Evolutionary conservation across 2,329 filamentous ascomycete genomes (phyloP).

Genomic region (Aspergillaceae sp.): DNA sequence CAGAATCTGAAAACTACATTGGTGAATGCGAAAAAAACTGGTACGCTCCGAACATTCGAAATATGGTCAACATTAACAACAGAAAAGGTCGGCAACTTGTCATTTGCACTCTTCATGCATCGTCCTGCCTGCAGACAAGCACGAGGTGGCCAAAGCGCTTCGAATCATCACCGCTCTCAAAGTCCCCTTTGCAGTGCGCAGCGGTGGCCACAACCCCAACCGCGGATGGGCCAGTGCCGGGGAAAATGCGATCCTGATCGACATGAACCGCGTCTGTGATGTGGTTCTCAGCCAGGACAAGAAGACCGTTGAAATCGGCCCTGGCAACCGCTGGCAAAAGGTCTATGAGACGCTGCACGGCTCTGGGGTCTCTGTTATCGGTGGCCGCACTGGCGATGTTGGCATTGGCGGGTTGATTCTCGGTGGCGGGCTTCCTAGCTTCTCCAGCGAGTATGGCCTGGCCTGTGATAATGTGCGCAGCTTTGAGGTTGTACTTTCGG

Average conservation of each 20-base stretch:
- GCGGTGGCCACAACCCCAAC: background rate
- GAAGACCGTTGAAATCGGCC: background rate
- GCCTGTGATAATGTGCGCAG: background rate
- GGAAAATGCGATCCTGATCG: background rate
- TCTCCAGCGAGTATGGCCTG: background rate
- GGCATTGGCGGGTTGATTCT: background rate
- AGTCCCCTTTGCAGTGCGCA: background rate
- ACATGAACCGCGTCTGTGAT: background rate
- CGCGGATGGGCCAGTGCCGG: background rate
- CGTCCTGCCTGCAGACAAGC: background rate
- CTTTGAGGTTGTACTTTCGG: conserved; percentile 12
- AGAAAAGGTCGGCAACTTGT: background rate
- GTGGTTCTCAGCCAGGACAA: background rate
- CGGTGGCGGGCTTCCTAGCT: background rate
- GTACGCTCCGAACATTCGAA: background rate
- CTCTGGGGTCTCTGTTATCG: background rate
- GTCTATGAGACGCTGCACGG: background rate
- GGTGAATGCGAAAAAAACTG: background rate
- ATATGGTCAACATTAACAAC: background rate
- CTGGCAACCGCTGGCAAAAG: background rate
- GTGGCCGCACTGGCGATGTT: background rate
- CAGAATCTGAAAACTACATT: background rate
- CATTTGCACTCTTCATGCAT: background rate
- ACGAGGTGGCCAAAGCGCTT: background rate
- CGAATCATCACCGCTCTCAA: background rate